These are phyloP conservation scores for Fusarium proliferatum DNA, from an alignment of 2,329 filamentous ascomycete species.

Conservation along the genomic window DNA sequence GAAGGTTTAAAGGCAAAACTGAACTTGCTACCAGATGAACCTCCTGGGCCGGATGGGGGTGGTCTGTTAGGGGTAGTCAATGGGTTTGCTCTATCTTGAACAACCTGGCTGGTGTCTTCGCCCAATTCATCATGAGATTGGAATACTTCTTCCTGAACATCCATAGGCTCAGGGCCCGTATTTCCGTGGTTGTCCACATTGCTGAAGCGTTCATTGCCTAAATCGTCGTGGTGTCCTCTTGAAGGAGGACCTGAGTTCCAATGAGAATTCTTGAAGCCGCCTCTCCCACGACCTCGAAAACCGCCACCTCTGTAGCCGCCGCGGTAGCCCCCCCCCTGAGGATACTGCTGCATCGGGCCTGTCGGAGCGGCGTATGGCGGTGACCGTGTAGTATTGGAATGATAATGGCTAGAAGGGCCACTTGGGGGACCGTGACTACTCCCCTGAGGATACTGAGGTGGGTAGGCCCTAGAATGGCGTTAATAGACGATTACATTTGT, in stretches of 20 bases:
- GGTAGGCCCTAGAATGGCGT: slow-evolving; percentile 64
- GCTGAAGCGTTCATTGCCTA: slow-evolving; percentile 33
- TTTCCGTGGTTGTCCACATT: slow-evolving; percentile 30
- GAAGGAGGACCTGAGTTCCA: slow-evolving; percentile 59
- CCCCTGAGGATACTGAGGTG: slow-evolving; percentile 67
- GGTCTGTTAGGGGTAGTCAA: slow-evolving; percentile 67
- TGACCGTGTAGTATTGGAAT: slow-evolving; percentile 58
- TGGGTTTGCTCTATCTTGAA: slow-evolving; percentile 56
- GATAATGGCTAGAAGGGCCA: slow-evolving; percentile 66
- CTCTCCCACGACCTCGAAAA: slow-evolving; percentile 71
- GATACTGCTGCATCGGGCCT: slow-evolving; percentile 67
- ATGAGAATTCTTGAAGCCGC: slow-evolving; percentile 74
- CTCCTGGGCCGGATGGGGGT: slow-evolving; percentile 64
- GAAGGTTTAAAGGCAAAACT: slow-evolving; percentile 92
- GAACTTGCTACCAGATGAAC: slow-evolving; percentile 75
- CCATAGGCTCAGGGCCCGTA: slow-evolving; percentile 28
- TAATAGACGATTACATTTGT: neutral
- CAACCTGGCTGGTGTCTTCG: slow-evolving; percentile 49
- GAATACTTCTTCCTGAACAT: slow-evolving; percentile 24
- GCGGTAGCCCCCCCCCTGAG: slow-evolving; percentile 58
- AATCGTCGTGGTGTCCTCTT: slow-evolving; percentile 40
- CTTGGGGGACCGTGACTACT: slow-evolving; percentile 62
- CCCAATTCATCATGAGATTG: slow-evolving; percentile 37
- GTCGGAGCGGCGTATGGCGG: slow-evolving; percentile 68
- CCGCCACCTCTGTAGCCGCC: slow-evolving; percentile 63